phyloP scores from a whole-genome alignment of 345 rosid species.

The Aegle marmelos region DNA sequence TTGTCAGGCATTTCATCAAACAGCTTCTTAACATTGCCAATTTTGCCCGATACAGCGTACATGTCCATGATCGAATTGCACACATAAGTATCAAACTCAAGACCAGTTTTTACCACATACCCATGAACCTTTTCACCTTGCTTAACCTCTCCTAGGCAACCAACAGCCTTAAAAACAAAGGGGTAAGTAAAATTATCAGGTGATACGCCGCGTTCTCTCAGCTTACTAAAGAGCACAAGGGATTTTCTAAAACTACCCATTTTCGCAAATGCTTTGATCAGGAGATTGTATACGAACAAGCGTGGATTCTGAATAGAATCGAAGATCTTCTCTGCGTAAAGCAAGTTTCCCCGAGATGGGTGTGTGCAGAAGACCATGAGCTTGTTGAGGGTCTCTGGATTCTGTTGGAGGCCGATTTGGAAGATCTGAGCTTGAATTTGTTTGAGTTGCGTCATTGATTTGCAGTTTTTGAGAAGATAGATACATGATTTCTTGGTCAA shows the following conservation, averaged over 20 bases:
- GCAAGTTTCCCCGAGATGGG: not conserved
- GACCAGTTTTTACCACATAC: conserved; percentile 1
- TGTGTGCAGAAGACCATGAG: conserved; percentile 8
- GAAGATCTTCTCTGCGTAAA: conserved; percentile 3
- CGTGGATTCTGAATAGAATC: not conserved
- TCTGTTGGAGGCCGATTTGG: conserved; percentile 10
- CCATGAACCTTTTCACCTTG: conserved; percentile 8
- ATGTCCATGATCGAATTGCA: conserved; percentile 3
- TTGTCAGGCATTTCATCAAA: conserved; percentile 6
- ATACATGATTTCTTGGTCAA: conserved; percentile 1
- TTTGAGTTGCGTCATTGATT: conserved; percentile 9
- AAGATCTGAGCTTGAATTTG: conserved; percentile 9
- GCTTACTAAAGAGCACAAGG: not conserved
- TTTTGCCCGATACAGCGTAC: not conserved
- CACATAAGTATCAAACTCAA: conserved; percentile 1
- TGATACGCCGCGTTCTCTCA: not conserved
- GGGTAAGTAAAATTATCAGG: conserved; percentile 10
- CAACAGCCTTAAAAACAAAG: not conserved
- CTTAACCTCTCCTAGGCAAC: not conserved
- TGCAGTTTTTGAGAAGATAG: conserved; percentile 7
- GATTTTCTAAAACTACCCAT: not conserved
- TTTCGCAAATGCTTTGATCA: conserved; percentile 7
- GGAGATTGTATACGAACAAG: not conserved
- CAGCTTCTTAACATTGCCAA: not conserved
- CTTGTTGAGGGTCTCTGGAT: conserved; percentile 2